Base-by-base conservation (phyloP, 176 grass and related monocot genomes). In the Neostapfia colusana region DNA sequence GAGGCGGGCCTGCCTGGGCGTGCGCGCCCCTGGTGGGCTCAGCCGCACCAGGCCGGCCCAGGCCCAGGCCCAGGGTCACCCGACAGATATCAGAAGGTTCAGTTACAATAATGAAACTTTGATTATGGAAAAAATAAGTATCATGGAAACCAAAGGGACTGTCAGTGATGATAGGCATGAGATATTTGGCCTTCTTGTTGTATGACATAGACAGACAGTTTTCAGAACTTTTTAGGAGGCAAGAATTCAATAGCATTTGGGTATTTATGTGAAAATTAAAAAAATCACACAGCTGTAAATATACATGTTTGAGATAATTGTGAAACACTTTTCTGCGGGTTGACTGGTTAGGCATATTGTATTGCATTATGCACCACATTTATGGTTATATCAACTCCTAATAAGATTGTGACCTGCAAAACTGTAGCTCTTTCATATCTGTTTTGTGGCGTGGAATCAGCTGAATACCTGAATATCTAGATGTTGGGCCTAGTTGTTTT, bases 241-340 rank as follows among this genome's bases (percentile, higher is more conserved):
- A 43, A 12, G 26, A n/a, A 36, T 43, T 15, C 20, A 38, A 23
- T 67, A 8, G 11, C 35, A 44, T 56, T 34, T 55, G 37, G 4
- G 25, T 6, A 0, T 2, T 34, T 15, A 0, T 21, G 1, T n/a
- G 14, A 48, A 57, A n/a, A n/a, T n/a, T n/a, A n/a, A 55, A 38
- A 34, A 51, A 23, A n/a, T 11, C 60, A 63, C 60, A 63, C 15
- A 11, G 43, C 28, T 73, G n/a, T 37, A 16, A 48, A 65, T 35
- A 4, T 70, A 10, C 17, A 63, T 21, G 42, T 40, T 70, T 11
- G 62, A 7, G 11, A 70, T 41, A 84, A 51, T 84, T 62, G 23
- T 38, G 58, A 77, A 51, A 7, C 15, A 24, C 23, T 34, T 48
- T 53, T 13, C 28, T 70, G 7, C 7, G 1, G 40, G 41, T 26